phyloP scores from a whole-genome alignment of 1,284 basidiomycete species.

The Cutaneotrichosporon dermatis region DNA sequence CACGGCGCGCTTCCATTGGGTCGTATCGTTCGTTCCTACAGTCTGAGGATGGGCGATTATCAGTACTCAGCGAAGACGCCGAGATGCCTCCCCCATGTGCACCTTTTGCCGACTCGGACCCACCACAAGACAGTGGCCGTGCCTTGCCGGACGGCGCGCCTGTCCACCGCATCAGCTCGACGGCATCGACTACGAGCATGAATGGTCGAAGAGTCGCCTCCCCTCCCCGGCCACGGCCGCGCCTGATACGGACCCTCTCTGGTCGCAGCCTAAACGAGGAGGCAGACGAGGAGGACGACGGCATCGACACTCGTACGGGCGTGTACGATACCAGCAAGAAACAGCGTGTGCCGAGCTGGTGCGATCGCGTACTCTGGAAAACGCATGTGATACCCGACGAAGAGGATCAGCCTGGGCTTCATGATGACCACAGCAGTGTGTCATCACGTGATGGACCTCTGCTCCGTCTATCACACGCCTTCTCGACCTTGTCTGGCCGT shows the following conservation, averaged over 20 bases:
- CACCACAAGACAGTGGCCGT: too few species aligned
- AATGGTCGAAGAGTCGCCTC: background rate
- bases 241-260: constrained; percentile 34
- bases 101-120: too few species aligned
- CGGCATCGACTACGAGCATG: background rate
- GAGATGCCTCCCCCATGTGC: too few species aligned
- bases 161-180: background rate
- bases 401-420: background rate
- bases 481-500: constrained; percentile 34
- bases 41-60: constrained; percentile 7
- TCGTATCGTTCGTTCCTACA: constrained; percentile 17
- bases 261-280: constrained; percentile 13
- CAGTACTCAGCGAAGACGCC: constrained; percentile 4
- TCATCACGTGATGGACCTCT: constrained; percentile 8
- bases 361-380: constrained; percentile 50
- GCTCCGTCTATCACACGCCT: constrained; percentile 30
- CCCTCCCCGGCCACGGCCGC: background rate
- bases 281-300: constrained; percentile 22
- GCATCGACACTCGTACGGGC: constrained; percentile 44
- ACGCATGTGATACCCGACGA: constrained; percentile 32
- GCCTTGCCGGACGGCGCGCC: too few species aligned
- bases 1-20: constrained; percentile 27
- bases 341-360: constrained; percentile 54
- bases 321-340: constrained; percentile 54
- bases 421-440: constrained; percentile 15